These are phyloP conservation scores for Amylostereum chailletii DNA, from an alignment of 1,284 basidiomycete genomes.

Conservation along the genomic window DNA sequence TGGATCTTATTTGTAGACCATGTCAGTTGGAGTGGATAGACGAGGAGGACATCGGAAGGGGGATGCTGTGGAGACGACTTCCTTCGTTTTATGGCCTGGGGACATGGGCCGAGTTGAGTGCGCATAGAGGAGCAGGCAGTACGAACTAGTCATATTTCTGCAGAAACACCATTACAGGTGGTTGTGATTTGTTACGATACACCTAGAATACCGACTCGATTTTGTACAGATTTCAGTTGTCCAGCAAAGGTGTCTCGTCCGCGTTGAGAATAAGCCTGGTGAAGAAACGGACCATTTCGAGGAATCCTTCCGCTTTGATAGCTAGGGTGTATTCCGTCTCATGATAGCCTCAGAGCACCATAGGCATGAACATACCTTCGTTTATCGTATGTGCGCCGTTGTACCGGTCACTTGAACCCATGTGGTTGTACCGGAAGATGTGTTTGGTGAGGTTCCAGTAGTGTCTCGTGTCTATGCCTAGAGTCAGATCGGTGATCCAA, in stretches of 20 bases:
- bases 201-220: too few relatives aligned
- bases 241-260: constrained; percentile 11
- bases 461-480: constrained; percentile 34
- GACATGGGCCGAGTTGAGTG: not conserved
- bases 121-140: not conserved
- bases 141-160: too few relatives aligned
- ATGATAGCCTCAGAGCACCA: constrained; percentile 23
- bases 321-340: constrained; percentile 3
- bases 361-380: constrained; percentile 17
- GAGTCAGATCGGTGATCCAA: not conserved
- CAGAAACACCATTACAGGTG: too few relatives aligned
- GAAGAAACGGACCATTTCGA: constrained; percentile 15
- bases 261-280: constrained; percentile 13
- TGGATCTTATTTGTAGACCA: not conserved
- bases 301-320: constrained; percentile 10
- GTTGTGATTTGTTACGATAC: too few relatives aligned
- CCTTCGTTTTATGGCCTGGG: not conserved
- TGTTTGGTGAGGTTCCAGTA: constrained; percentile 42
- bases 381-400: constrained; percentile 40
- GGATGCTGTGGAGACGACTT: not conserved
- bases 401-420: constrained; percentile 17
- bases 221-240: not conserved
- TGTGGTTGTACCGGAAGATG: constrained; percentile 45
- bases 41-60: not conserved
- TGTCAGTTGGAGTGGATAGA: not conserved